phyloP scores from a whole-genome alignment of 2,329 filamentous ascomycete species.

The Beauveria brongniartii region DNA sequence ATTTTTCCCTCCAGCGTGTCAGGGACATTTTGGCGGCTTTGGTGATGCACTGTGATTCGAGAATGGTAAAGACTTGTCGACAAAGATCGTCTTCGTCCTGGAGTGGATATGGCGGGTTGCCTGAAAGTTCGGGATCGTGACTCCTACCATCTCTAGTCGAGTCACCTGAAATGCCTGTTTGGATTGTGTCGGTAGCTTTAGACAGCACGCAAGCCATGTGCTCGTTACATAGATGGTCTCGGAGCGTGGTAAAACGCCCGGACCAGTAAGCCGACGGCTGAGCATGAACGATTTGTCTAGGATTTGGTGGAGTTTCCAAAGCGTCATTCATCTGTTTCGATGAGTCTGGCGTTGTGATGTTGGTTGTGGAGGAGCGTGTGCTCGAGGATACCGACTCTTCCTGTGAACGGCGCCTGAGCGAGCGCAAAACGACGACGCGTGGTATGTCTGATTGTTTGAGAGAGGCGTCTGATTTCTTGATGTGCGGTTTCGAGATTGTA shows the following conservation, averaged over 20 bases:
- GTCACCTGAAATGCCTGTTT: neutral
- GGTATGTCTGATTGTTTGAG: neutral
- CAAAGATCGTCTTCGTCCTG: conserved; percentile 34
- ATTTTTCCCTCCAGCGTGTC: conserved; percentile 39
- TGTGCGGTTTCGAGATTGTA: neutral
- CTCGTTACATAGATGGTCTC: conserved; percentile 36
- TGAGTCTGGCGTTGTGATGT: conserved; percentile 5
- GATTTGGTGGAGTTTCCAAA: neutral
- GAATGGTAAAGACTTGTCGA: conserved; percentile 36
- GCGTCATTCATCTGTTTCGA: neutral
- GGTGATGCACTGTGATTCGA: conserved; percentile 40
- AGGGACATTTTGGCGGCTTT: conserved; percentile 40
- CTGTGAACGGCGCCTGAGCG: conserved; percentile 13
- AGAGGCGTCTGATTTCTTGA: neutral
- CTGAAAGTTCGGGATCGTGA: neutral
- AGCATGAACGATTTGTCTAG: conserved; percentile 28
- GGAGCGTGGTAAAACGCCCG: conserved; percentile 50
- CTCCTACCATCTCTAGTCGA: too few relatives aligned
- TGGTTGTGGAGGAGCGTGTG: conserved; percentile 12
- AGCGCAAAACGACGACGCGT: conserved; percentile 11
- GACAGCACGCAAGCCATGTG: conserved; percentile 5
- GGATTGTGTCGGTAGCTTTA: neutral
- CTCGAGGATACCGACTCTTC: conserved; percentile 17
- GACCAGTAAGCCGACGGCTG: conserved; percentile 50
- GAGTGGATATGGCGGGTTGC: conserved; percentile 2